Evolutionary conservation across 768 basidiomycete genomes (phyloP), one percentile per base, ranked within the genome.

Genomic region (Tylopilus subfusipes): DNA sequence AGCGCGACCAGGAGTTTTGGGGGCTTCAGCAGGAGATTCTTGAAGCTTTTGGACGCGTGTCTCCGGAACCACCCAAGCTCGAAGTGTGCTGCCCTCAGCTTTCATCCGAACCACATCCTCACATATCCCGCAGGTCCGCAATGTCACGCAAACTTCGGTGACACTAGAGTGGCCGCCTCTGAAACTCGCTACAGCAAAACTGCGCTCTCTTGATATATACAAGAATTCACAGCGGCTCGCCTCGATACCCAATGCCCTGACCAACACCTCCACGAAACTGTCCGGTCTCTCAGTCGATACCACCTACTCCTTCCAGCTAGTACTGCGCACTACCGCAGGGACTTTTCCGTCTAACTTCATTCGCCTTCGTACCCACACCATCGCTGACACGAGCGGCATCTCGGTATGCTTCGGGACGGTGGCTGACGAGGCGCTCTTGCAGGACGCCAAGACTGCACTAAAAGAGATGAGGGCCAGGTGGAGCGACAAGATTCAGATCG

Each of bases 141-240:
- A 97, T 64, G 84, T 92, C 46, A 98, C 97, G 0, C 97, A 99
- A 77, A 99, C 97, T 2, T 94, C 90, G 10, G 93, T 95, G 3
- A 95, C 94, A 2, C 80, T 99, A 21, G 95, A 99, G 76, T 99
- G 97, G 97, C 89, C 92, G 4, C 69, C 82, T 33, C 73, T 98
- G 19, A 75, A 90, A 51, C 82, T 98, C 16, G 97, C 93, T 0
- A 89, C 85, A 1, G 84, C 94, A 13, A 89, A 88, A 64, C 74
- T 98, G 24, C 83, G 95, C 54, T 89, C 89, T 0, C 78, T 99
- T 27, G 93, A 96, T 63, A 92, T 98, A 62, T 96, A 93, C 76
- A 85, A 90, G 62, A 98, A 98, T 69, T 84, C 86, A 5, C 85
- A 93, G 68, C 84, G 97, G 25, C 82, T 93, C 38, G 92, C 88